Conservation (phyloP, 208 protist species). For the Trypanosoma scelopori region DNA sequence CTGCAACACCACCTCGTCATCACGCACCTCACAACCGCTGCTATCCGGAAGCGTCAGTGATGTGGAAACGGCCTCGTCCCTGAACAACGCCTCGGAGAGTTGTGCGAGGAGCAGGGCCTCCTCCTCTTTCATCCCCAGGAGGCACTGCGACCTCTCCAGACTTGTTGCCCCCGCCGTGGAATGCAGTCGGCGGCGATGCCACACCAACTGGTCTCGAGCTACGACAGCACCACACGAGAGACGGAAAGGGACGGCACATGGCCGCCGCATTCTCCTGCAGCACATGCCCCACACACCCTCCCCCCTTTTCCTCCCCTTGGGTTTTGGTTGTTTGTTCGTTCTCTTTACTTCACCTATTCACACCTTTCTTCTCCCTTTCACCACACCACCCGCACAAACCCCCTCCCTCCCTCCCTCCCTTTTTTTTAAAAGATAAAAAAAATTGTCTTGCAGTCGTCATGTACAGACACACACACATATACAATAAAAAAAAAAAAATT, state of each 20-base stretch:
- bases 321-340: neutral
- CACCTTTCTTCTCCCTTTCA: neutral
- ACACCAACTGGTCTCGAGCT: no score
- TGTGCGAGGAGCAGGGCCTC: slow-evolving; percentile 15
- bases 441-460: no score
- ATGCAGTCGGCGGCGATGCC: neutral
- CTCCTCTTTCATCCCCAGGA: neutral
- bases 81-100: slow-evolving; percentile 28
- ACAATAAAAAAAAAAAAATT: no score
- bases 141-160: neutral
- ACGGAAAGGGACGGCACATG: no score
- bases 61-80: slow-evolving; percentile 14
- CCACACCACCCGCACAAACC: no score
- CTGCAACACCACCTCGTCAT: neutral
- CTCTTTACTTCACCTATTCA: neutral
- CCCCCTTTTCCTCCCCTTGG: neutral
- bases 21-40: neutral
- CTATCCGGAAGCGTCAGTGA: neutral
- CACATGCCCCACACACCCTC: no score
- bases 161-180: neutral
- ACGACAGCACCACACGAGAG: no score
- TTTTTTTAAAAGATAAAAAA: no score
- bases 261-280: no score
- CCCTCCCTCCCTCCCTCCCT: no score
- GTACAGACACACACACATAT: no score